Evolutionary conservation across 2,329 filamentous ascomycete genomes (phyloP).

Genomic region (Lasiodiplodia sp.): DNA sequence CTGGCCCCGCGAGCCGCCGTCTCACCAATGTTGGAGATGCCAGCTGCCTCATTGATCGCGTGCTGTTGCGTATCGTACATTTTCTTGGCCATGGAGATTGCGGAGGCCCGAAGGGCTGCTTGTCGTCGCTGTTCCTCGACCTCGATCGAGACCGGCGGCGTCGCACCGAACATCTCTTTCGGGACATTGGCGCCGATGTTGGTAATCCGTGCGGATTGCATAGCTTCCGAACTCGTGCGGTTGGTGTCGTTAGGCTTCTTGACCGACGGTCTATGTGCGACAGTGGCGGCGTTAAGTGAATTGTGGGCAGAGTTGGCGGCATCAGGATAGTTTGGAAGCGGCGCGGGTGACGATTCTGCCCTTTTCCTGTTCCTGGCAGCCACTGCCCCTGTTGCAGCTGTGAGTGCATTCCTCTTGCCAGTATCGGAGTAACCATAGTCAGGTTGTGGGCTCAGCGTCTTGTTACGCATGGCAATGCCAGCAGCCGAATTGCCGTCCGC

Average conservation of each 20-base stretch:
- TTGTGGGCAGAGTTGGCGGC: slow-evolving; percentile 68
- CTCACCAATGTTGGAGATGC: slow-evolving; percentile 47
- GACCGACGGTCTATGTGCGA: slow-evolving; percentile 65
- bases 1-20: slow-evolving; percentile 46
- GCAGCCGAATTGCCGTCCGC: slow-evolving; percentile 72
- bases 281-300: slow-evolving; percentile 75
- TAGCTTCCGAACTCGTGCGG: slow-evolving; percentile 55
- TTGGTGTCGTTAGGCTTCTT: slow-evolving; percentile 43
- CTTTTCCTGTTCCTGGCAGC: slow-evolving; percentile 63
- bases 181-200: slow-evolving; percentile 74
- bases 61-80: slow-evolving; percentile 80
- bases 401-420: slow-evolving; percentile 70
- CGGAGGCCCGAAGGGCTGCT: slow-evolving; percentile 79
- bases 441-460: slow-evolving; percentile 53
- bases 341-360: slow-evolving; percentile 65
- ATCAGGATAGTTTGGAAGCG: slow-evolving; percentile 59
- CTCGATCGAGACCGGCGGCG: slow-evolving; percentile 75
- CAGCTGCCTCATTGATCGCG: slow-evolving; percentile 57
- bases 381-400: slow-evolving; percentile 81
- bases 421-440: slow-evolving; percentile 58
- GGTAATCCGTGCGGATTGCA: slow-evolving; percentile 68
- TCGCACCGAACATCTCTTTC: slow-evolving; percentile 78
- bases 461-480: slow-evolving; percentile 68
- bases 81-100: slow-evolving; percentile 86
- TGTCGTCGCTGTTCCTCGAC: slow-evolving; percentile 75